These are phyloP conservation scores for Malassezia sp. DNA, from an alignment of 1,284 basidiomycete species.

Conservation along the genomic window DNA sequence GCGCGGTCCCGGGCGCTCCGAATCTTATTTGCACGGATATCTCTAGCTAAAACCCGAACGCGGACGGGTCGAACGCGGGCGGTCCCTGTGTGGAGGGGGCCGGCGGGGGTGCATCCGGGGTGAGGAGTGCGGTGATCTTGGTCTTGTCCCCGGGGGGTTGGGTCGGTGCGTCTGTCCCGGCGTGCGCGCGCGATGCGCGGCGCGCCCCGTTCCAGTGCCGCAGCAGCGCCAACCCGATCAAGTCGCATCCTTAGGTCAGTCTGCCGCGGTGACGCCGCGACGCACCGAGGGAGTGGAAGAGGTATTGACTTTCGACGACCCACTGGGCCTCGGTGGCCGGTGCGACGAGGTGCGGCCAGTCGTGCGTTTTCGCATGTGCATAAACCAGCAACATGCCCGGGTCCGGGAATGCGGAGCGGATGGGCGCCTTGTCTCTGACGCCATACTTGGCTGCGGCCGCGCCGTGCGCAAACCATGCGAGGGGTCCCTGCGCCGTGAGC, in stretches of 20 bases:
- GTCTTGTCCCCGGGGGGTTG: background rate
- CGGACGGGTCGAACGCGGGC: slow-evolving; percentile 14
- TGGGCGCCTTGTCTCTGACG: no score
- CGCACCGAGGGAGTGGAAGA: slow-evolving; percentile 78
- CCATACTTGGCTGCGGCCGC: no score
- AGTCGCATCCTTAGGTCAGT: slow-evolving; percentile 77
- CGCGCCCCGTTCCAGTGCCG: slow-evolving; percentile 57
- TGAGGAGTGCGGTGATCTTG: slow-evolving; percentile 11
- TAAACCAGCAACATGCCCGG: no score
- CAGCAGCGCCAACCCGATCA: slow-evolving; percentile 71
- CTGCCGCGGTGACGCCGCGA: slow-evolving; percentile 88
- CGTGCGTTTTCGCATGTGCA: no score
- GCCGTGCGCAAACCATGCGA: no score
- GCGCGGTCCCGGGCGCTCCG: background rate
- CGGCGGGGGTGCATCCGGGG: slow-evolving; percentile 1
- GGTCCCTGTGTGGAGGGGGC: slow-evolving; percentile 11
- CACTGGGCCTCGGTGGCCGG: slow-evolving; percentile 78
- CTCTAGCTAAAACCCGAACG: slow-evolving; percentile 14
- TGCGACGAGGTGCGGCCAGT: no score
- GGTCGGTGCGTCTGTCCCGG: background rate
- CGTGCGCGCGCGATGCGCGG: no score
- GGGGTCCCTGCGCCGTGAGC: no score
- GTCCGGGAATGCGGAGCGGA: no score
- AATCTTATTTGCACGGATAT: background rate
- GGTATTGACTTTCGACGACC: slow-evolving; percentile 69